Evolutionary conservation across 225 moss, liverwort and hornwort genomes (phyloP).

Genomic region (Bryum argenteum): DNA sequence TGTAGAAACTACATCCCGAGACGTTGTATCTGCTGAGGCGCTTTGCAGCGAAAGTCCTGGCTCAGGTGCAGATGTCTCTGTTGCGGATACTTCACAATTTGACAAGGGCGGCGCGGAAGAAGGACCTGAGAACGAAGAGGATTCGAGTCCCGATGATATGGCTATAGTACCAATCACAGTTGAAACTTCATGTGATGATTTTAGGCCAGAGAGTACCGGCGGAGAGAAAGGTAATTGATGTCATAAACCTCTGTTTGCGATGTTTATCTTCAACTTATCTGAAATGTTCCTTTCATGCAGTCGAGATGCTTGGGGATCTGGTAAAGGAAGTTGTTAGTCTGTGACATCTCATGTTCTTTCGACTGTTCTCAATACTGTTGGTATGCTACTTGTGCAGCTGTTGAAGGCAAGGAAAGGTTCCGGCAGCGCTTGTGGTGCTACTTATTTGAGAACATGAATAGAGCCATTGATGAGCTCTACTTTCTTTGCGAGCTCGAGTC

Average conservation of each 20-base stretch:
- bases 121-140: background rate
- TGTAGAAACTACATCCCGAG: constrained; percentile 4
- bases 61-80: background rate
- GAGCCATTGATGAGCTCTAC: constrained; percentile 44
- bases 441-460: constrained; percentile 49
- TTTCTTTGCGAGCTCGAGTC: constrained; percentile 47
- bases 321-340: background rate
- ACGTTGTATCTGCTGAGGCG: background rate
- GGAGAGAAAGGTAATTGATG: constrained; percentile 18
- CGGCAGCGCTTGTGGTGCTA: constrained; percentile 41
- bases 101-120: background rate
- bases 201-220: background rate
- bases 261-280: background rate
- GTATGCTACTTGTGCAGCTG: constrained; percentile 13
- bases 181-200: constrained; percentile 24
- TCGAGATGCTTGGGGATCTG: background rate
- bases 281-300: background rate
- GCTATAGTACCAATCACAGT: background rate
- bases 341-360: background rate
- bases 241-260: background rate
- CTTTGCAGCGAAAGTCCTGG: background rate
- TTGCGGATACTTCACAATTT: background rate
- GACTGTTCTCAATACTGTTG: background rate
- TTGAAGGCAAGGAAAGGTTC: constrained; percentile 34
- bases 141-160: constrained; percentile 1